phyloP scores from a whole-genome alignment of 2,329 filamentous ascomycete species.

The Cordyceps tenuipes region DNA sequence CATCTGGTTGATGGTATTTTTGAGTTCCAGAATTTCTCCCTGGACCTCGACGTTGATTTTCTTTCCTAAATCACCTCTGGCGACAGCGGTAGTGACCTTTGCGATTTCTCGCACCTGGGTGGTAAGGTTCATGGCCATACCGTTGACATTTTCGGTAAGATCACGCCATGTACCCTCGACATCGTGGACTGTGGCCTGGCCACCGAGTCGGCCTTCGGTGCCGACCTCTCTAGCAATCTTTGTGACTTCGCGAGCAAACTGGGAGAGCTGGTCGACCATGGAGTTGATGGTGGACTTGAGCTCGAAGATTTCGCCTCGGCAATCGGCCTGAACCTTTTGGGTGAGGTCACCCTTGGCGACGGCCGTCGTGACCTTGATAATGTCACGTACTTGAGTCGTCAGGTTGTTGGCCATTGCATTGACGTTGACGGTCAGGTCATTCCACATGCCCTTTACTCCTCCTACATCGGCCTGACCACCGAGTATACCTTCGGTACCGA shows the following conservation, averaged over 20 bases:
- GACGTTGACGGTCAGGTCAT: conserved; percentile 76
- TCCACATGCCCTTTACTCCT: conserved; percentile 83
- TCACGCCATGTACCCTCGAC: conserved; percentile 97
- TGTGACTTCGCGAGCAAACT: conserved; percentile 94
- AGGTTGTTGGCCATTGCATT: conserved; percentile 85
- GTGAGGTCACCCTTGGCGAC: conserved; percentile 82
- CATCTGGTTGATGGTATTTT: conserved; percentile 98
- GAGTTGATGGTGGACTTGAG: conserved; percentile 98
- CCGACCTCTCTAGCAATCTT: conserved; percentile 95
- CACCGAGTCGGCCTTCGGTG: conserved; percentile 87
- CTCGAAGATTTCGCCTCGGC: conserved; percentile 83
- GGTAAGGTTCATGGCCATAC: conserved; percentile 97
- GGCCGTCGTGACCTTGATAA: conserved; percentile 71
- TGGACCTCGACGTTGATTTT: conserved; percentile 92
- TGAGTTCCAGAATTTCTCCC: conserved; percentile 90
- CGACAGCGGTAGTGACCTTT: conserved; percentile 91
- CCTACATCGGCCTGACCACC: conserved; percentile 77
- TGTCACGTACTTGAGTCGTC: conserved; percentile 87
- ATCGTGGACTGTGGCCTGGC: conserved; percentile 91
- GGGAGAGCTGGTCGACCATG: conserved; percentile 96
- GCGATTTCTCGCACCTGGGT: conserved; percentile 97
- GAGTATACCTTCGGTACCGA: conserved; percentile 75
- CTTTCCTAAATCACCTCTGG: conserved; percentile 85
- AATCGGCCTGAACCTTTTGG: conserved; percentile 91
- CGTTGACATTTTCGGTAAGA: conserved; percentile 90